Percentiles rank a stretch among this genome's conserved stretches.
Evolutionary conservation across 2,329 filamentous ascomycete species (phyloP).

Genomic region (Penicillium sp.): DNA sequence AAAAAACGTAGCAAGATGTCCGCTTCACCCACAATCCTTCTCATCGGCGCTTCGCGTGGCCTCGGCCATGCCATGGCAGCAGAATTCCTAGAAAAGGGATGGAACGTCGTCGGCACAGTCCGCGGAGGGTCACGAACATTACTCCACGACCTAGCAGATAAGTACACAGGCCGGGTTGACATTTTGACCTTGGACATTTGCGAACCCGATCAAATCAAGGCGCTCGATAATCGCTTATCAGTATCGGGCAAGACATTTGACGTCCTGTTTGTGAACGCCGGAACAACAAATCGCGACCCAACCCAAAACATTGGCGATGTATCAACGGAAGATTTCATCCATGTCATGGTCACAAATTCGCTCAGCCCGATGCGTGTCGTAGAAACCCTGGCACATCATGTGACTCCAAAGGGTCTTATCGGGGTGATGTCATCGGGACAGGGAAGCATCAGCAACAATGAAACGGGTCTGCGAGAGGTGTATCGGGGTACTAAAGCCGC

Average conservation of each 20-base stretch:
- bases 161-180: not conserved
- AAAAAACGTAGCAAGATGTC: not conserved
- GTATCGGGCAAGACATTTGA: not conserved
- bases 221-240: not conserved
- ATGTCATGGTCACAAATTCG: constrained; percentile 7
- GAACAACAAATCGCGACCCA: constrained; percentile 1
- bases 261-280: not conserved
- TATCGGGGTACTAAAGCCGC: constrained; percentile 3
- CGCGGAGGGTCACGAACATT: not conserved
- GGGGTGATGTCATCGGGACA: constrained; percentile 6
- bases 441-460: constrained; percentile 6
- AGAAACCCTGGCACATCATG: not conserved
- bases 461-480: constrained; percentile 1
- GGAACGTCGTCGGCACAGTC: constrained; percentile 2
- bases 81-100: constrained; percentile 4
- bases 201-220: constrained; percentile 1
- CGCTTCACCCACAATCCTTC: not conserved
- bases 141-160: not conserved
- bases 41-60: constrained; percentile 1
- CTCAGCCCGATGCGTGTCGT: constrained; percentile 6
- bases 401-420: not conserved
- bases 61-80: constrained; percentile 1
- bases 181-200: constrained; percentile 2
- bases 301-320: constrained; percentile 3
- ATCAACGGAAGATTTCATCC: constrained; percentile 3